Evolutionary conservation across 331 rosid species (phyloP), one percentile per base, ranked within the genome.

Genomic region (Quercus phellos): DNA sequence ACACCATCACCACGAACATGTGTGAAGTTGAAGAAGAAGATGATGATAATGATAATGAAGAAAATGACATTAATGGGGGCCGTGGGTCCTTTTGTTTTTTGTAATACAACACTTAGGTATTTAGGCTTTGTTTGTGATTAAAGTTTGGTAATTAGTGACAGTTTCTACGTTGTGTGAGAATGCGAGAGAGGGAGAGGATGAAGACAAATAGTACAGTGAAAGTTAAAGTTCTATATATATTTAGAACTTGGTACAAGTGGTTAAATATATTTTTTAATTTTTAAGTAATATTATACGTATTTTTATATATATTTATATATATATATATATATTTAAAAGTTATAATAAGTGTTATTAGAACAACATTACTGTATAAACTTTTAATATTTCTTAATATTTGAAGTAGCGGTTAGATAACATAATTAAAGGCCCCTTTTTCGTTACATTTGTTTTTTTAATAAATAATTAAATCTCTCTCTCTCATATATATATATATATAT

Each of bases 161-260:
- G 69, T 53, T 77, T 80, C 80, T 76, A 79, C 64, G 68, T 58
- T 72, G 68, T 72, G 8, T 27, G 1, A 51, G 79, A 22, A 42
- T 64, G 60, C 75, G 76, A 46, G 2, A 78, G 80, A 29, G 81
- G 69, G 75, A 73, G 80, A 86, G 63, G 87, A 89, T 59, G 86
- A 84, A 86, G 95, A 91, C 96, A 85, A 93, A 91, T 85, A 90
- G 88, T 85, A 83, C 77, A 77, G 78, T 88, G 90, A 90, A 92
- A 86, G 90, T 80, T 80, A 74, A 84, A 88, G 90, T 82, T 86
- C 80, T 87, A 30, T 63, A 84, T 63, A 84, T 87, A 82, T 78
- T 90, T 34, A 34, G 2, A 0, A 0, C 0, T 0, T 34, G 2
- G 0, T 34, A 34, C 2, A 34, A 5, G 0, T 34, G 0, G 1